Evolutionary conservation across 345 rosid species (phyloP), one percentile per base, ranked within the genome.

Genomic region (Corchorus olitorius): DNA sequence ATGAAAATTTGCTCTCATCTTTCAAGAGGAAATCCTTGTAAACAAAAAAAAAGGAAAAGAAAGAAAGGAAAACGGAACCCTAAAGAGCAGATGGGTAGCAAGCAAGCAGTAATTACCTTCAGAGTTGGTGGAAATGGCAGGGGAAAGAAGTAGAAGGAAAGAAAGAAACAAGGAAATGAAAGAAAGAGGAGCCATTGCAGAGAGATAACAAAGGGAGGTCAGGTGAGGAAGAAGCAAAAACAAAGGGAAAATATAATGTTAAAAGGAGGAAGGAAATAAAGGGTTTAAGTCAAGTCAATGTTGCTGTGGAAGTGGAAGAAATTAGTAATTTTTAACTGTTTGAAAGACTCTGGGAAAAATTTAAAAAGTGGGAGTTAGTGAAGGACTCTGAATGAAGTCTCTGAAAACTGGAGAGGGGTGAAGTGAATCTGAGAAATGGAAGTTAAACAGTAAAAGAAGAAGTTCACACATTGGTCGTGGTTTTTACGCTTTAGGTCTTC

Each of bases 41-140:
- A 33, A 19, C 46, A 50, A 48, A 19, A 37, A 50, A 55, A 13
- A 15, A 62, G 8, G 52, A 50, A 68, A 6, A 70, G 22, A 20
- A 22, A 27, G 60, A 76, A n/a, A n/a, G 16, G 65, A 41, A 65
- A 17, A 39, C 52, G 58, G 56, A 70, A 46, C 48, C 80, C 43
- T 55, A 76, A 35, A 67, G 64, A 62, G 56, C 2, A 22, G 39
- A 73, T 8, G 69, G 69, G 71, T 4, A 53, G 14, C 1, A 60
- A 53, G 14, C 1, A 60, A 34, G 66, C 3, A n/a, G 17, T 10
- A 2, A 59, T 27, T 80, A 89, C 93, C 93, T 82, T 89, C 93
- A 71, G 88, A 79, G 75, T 88, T 89, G 76, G 89, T 80, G 16
- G 88, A 87, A 64, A 86, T 75, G 64, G 85, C 84, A 37, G 86